phyloP scores from a whole-genome alignment of 2,329 filamentous ascomycete species.

The Alternaria angustiovoidea region DNA sequence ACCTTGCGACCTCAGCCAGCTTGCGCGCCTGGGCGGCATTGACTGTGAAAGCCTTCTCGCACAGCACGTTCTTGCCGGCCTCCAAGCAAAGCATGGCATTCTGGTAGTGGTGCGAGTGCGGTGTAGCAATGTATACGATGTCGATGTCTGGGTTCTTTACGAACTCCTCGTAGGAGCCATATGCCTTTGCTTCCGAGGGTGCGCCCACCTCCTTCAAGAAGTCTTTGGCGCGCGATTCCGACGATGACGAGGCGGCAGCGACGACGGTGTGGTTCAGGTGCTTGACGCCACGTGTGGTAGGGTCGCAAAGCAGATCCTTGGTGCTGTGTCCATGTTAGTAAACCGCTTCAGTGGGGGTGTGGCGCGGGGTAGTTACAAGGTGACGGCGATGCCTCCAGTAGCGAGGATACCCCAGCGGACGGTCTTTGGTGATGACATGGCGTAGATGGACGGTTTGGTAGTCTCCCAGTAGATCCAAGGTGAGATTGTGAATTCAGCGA shows the following conservation, averaged over 20 bases:
- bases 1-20: constrained; percentile 74
- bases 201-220: constrained; percentile 77
- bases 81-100: constrained; percentile 85
- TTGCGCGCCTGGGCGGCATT: constrained; percentile 79
- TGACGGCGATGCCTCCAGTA: constrained; percentile 58
- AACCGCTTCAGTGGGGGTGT: constrained; percentile 18
- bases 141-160: constrained; percentile 81
- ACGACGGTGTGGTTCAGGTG: constrained; percentile 80
- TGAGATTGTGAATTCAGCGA: not conserved
- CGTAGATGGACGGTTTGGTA: constrained; percentile 5
- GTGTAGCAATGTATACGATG: constrained; percentile 88
- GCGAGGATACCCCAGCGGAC: constrained; percentile 58
- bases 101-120: constrained; percentile 92
- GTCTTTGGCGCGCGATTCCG: constrained; percentile 70
- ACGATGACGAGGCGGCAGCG: constrained; percentile 81
- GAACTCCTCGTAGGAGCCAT: constrained; percentile 83
- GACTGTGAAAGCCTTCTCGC: constrained; percentile 89
- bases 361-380: constrained; percentile 48
- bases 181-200: constrained; percentile 72
- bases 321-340: constrained; percentile 50
- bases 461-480: not conserved
- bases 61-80: constrained; percentile 86
- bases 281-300: constrained; percentile 70
- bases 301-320: constrained; percentile 80
- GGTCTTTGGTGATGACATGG: constrained; percentile 48